Base-by-base conservation (phyloP, 2,329 filamentous ascomycete genomes). In the Aspergillus sp. region DNA sequence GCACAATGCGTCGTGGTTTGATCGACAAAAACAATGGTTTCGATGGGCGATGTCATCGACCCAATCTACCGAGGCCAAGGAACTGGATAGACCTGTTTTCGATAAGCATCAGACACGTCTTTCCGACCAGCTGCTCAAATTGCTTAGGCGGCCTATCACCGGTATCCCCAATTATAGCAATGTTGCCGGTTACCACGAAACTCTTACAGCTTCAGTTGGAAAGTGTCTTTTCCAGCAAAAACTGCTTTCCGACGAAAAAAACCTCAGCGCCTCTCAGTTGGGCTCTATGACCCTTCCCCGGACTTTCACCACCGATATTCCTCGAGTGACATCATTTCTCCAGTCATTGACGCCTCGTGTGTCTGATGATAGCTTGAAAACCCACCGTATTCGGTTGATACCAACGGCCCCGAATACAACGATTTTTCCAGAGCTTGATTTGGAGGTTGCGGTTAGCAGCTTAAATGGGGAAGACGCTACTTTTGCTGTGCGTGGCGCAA, bases 151-250 rank as follows among this genome's bases (percentile, higher is more conserved):
- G 26, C 33, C 31, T 27, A 34, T 45, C 10, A 27, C 37, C 11
- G 27, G 43, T 5, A 46, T 45, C 7, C 13, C 27, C 2, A 8
- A 29, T 2, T 12, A 30, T 5, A 32, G 26, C 7, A 39, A 42
- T 3, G 44, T 45, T 12, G 43, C 39, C 6, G 44, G 48, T 10
- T 41, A 61, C 1, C 54, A 56, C 13, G 67, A 70, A 46, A 60
- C 54, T 8, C 44, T 70, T 26, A 66, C 61, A 19, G 67, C 66
- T 19, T 50, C 61, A 2, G 56, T 66, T 40, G 67, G 67, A n/a
- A 64, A 58, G 42, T 67, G 64, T 47, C 54, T 70, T n/a, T 69
- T 70, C 42, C 33, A 55, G 33, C 56, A 46, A 35, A 56, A 61
- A 44, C 36, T 55, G 4, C 49, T 43, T 6, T 42, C 57, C 27